These are phyloP conservation scores for Oldenlandia corymbosa DNA, from an alignment of 257 asterid species.

Conservation along the genomic window DNA sequence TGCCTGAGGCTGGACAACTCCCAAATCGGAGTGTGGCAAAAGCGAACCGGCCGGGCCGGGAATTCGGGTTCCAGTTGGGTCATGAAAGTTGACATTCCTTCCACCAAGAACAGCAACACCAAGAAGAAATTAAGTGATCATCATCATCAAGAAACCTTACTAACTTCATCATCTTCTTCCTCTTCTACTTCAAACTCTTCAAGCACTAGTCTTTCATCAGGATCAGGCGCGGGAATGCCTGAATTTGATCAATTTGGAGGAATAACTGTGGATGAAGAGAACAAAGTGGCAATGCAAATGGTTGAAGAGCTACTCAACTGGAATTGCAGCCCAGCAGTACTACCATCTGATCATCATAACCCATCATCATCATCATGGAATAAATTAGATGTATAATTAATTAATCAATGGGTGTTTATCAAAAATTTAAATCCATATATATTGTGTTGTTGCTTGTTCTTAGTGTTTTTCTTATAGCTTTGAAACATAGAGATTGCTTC, in stretches of 20 bases:
- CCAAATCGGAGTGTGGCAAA: constrained; percentile 73
- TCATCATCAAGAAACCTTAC: neutral
- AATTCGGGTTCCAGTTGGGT: constrained; percentile 54
- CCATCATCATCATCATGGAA: too few relatives aligned
- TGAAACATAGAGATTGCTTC: too few relatives aligned
- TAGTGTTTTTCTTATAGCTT: too few relatives aligned
- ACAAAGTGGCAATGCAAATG: constrained; percentile 72
- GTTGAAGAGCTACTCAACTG: constrained; percentile 72
- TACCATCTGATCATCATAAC: too few relatives aligned
- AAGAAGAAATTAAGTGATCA: neutral
- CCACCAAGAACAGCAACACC: constrained; percentile 12
- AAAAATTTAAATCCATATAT: too few relatives aligned
- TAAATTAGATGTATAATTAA: too few relatives aligned
- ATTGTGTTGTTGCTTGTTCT: too few relatives aligned
- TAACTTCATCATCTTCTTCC: neutral
- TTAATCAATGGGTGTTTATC: too few relatives aligned
- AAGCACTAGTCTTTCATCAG: neutral
- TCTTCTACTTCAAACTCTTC: constrained; percentile 2
- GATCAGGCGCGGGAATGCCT: neutral
- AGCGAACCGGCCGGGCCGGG: constrained; percentile 38
- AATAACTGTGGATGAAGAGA: constrained; percentile 48
- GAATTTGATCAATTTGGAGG: neutral
- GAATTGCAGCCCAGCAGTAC: too few relatives aligned
- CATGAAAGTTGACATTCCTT: constrained; percentile 52
- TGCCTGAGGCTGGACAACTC: constrained; percentile 68